phyloP scores from a whole-genome alignment of 495 filamentous ascomycete species.

The Oidiodendron maius region DNA sequence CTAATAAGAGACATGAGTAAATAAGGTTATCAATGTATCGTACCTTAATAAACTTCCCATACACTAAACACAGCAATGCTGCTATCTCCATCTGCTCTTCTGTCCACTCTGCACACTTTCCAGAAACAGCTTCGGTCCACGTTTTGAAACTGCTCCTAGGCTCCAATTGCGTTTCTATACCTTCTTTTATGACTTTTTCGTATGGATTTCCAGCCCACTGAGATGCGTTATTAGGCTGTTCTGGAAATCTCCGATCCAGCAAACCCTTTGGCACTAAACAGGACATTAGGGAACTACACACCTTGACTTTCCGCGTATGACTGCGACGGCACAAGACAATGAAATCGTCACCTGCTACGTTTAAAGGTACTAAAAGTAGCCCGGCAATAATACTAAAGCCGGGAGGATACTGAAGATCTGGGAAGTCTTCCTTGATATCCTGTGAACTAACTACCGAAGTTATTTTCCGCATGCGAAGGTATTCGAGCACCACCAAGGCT shows the following conservation, averaged over 20 bases:
- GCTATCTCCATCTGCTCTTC: slow-evolving; percentile 79
- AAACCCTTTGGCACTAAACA: no score
- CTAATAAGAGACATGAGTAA: not conserved
- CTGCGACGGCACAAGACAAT: slow-evolving; percentile 88
- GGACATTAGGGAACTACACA: not conserved
- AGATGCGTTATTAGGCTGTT: not conserved
- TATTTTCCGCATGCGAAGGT: slow-evolving; percentile 68
- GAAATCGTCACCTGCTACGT: slow-evolving; percentile 71
- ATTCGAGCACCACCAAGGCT: slow-evolving; percentile 79
- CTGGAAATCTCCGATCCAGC: slow-evolving; percentile 3
- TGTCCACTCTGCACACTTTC: slow-evolving; percentile 70
- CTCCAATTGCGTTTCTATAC: slow-evolving; percentile 65
- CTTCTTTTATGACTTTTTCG: slow-evolving; percentile 65
- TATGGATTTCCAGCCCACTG: slow-evolving; percentile 90
- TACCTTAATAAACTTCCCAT: slow-evolving; percentile 59
- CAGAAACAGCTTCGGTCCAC: slow-evolving; percentile 72
- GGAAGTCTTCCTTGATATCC: slow-evolving; percentile 74
- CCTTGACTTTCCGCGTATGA: slow-evolving; percentile 68
- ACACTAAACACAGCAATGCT: slow-evolving; percentile 82
- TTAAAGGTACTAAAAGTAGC: slow-evolving; percentile 77
- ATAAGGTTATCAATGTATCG: slow-evolving; percentile 21
- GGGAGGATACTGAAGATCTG: slow-evolving; percentile 72
- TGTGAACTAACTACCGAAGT: slow-evolving; percentile 75
- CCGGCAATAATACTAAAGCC: slow-evolving; percentile 79
- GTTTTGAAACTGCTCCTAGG: slow-evolving; percentile 71